Percentiles rank a stretch among this genome's conserved stretches.
Conservation (phyloP, 116 monocot genomes). For the Trichopus zeylanicus region DNA sequence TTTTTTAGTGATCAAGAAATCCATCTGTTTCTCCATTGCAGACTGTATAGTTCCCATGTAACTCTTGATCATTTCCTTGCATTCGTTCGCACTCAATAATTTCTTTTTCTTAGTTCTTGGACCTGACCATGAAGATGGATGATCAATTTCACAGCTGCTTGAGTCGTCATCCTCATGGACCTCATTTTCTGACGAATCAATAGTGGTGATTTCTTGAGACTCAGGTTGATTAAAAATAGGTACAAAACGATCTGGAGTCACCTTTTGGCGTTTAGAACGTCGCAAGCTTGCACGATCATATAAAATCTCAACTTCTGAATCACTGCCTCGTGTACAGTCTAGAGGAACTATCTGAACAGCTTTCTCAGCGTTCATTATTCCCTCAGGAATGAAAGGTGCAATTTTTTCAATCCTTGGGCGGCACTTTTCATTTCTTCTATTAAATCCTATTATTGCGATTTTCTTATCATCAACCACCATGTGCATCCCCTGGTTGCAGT, state of each 20-base stretch:
- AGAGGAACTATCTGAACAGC: slow-evolving; percentile 7
- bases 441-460: slow-evolving; percentile 26
- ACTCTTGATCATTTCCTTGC: slow-evolving; percentile 33
- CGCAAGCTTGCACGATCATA: slow-evolving; percentile 39
- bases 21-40: slow-evolving; percentile 16
- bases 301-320: slow-evolving; percentile 37
- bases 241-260: slow-evolving; percentile 36
- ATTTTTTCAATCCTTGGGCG: slow-evolving; percentile 24
- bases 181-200: background rate
- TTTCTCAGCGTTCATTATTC: slow-evolving; percentile 1
- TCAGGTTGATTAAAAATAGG: background rate
- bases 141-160: background rate
- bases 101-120: slow-evolving; percentile 9
- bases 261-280: slow-evolving; percentile 48
- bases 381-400: background rate
- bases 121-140: background rate
- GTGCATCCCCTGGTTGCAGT: slow-evolving; percentile 4
- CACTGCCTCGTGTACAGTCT: slow-evolving; percentile 6
- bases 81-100: slow-evolving; percentile 22
- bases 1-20: no score
- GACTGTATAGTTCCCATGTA: slow-evolving; percentile 31
- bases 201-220: background rate
- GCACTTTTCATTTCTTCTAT: slow-evolving; percentile 11
- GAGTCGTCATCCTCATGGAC: no score
- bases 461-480: slow-evolving; percentile 2